These are phyloP conservation scores for Scedosporium boydii DNA, from an alignment of 2,329 filamentous ascomycete species.

Conservation along the genomic window DNA sequence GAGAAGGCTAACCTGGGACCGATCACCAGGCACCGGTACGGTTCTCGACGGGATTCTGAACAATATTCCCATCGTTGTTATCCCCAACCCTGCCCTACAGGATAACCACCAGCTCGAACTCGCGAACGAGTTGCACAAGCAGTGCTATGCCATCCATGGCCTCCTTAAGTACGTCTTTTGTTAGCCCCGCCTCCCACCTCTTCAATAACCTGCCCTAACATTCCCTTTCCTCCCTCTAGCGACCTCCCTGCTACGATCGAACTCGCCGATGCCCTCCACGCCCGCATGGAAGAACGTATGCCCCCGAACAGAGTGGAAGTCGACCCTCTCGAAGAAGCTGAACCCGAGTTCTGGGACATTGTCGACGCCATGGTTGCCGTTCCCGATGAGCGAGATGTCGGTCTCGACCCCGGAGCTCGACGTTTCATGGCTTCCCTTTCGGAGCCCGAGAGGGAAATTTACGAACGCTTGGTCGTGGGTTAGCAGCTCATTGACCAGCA, in stretches of 20 bases:
- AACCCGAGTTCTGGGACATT: slow-evolving; percentile 2
- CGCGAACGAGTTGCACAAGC: slow-evolving; percentile 54
- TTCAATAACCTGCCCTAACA: too few species aligned
- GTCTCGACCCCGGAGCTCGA: not conserved
- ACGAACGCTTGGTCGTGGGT: slow-evolving; percentile 1
- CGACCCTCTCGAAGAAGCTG: not conserved
- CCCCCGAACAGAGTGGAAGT: not conserved
- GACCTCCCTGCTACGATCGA: not conserved
- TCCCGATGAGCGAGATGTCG: not conserved
- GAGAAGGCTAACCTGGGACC: not conserved
- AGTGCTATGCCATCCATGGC: slow-evolving; percentile 3
- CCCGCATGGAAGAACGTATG: not conserved
- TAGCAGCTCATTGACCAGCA: not conserved
- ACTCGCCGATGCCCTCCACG: not conserved
- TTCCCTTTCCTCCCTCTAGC: not conserved
- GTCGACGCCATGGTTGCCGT: not conserved
- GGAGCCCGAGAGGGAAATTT: not conserved
- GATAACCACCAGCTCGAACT: slow-evolving; percentile 90
- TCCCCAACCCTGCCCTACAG: slow-evolving; percentile 73
- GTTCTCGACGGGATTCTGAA: slow-evolving; percentile 74
- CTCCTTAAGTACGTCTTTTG: not conserved
- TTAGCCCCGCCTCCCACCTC: not conserved
- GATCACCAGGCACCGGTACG: slow-evolving; percentile 65
- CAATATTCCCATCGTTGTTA: slow-evolving; percentile 71
- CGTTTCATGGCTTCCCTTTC: not conserved